Evolutionary conservation across 805 yeast species (phyloP), one percentile per base, ranked within the genome.

Genomic region (Komagataella pseudopastoris): DNA sequence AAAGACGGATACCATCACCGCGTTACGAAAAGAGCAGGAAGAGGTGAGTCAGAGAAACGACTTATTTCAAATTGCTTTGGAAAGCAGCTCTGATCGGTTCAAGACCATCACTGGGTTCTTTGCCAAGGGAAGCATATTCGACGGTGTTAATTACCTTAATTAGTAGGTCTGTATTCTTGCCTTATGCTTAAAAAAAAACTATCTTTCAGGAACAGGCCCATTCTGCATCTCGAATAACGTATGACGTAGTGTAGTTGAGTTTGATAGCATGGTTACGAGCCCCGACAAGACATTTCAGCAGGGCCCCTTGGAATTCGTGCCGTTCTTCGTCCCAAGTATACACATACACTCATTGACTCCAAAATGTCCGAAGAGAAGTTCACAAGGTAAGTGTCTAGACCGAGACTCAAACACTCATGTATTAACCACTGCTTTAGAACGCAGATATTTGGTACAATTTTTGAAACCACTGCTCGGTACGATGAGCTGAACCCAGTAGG

Each of bases 401-500:
- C 10, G 14, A 10, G 14, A 30, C 39, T 30, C 14, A 30, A 30
- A 6, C 39, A 30, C 5, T 30, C 39, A n/a, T n/a, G 5, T 6
- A 24, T 23, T 22, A 14, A 18, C 22, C 44, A 14, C 6, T 18
- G 14, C 18, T 22, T 14, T 20, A 78, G 96, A 70, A 88, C 95
- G 6, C 96, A 90, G 66, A 90, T 90, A 55, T 90, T 90, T 62
- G 96, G 96, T 50, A 90, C 98, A 1, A 91, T 90, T 47, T 90
- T 90, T 64, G 97, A 90, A 67, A 88, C 89, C 56, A 90, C 97
- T 46, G 82, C 80, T 60, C 71, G 96, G 57, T 93, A 93, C 70
- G 78, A 87, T 3, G 96, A 91, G 63, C 75, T 93, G 55, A 91
- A 89, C 62, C 99, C 99, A 1, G 96, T 93, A 50, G 99, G 99